phyloP scores from a whole-genome alignment of 805 yeast species.

The Zygosaccharomyces lentus region DNA sequence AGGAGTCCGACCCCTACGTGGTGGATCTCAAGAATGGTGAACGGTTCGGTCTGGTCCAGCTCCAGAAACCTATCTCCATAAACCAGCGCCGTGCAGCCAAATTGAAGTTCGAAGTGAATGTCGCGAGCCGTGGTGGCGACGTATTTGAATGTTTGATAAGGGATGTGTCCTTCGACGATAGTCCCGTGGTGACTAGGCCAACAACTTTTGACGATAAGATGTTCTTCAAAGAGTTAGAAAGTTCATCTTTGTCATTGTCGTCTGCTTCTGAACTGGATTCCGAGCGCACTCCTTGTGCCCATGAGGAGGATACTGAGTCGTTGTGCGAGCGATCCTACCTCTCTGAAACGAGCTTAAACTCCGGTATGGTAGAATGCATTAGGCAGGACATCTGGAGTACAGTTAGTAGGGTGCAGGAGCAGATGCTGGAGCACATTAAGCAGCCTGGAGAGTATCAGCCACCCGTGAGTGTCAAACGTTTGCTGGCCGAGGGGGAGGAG shows the following conservation, averaged over 20 bases:
- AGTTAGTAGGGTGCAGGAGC: background rate
- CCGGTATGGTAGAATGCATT: background rate
- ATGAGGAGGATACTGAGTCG: background rate
- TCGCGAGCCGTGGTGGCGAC: conserved; percentile 9
- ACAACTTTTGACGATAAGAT: conserved; percentile 6
- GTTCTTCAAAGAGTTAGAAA: background rate
- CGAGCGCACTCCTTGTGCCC: conserved; percentile 4
- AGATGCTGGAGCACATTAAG: background rate
- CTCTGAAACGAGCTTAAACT: background rate
- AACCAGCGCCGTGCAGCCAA: conserved; percentile 23
- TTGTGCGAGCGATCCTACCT: background rate
- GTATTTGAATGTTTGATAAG: conserved; percentile 15
- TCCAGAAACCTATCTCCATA: conserved; percentile 14
- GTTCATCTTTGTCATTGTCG: conserved; percentile 9
- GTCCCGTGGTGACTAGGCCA: conserved; percentile 19
- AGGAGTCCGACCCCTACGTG: conserved; percentile 16
- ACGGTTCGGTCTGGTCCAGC: conserved; percentile 21
- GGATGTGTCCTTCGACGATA: conserved; percentile 19
- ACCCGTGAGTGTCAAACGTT: background rate
- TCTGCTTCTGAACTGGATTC: conserved; percentile 16
- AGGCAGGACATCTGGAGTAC: background rate
- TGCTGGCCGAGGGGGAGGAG: conserved; percentile 1
- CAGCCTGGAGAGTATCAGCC: background rate
- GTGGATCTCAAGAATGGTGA: conserved; percentile 29
- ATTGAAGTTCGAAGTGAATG: conserved; percentile 20